Conservation (phyloP, 352 stramenopile species). For the Pythium coloratum region DNA sequence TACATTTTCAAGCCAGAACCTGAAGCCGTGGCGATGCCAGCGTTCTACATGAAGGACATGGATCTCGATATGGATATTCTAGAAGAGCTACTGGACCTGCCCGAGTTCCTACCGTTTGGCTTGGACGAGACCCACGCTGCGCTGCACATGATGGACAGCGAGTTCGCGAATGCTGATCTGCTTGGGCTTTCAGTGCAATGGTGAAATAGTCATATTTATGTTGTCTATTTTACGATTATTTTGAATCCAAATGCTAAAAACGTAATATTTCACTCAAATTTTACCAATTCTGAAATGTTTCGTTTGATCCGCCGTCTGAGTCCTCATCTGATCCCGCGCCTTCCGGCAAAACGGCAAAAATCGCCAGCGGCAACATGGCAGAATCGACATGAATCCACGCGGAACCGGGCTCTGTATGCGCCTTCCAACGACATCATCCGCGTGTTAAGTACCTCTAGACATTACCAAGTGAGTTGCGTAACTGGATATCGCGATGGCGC, state of each 20-base stretch:
- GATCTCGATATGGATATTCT: slow-evolving; percentile 23
- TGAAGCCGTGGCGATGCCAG: slow-evolving; percentile 1
- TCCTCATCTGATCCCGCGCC: not conserved
- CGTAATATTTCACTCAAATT: not conserved
- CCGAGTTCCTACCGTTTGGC: not conserved
- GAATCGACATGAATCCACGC: not conserved
- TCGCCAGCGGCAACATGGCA: slow-evolving; percentile 5
- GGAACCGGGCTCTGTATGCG: not conserved
- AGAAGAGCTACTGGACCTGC: slow-evolving; percentile 11
- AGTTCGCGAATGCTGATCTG: not conserved
- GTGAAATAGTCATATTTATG: not conserved
- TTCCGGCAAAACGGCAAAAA: not conserved
- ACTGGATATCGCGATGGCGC: slow-evolving; percentile 10
- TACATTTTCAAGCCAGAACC: not conserved
- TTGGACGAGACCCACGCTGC: slow-evolving; percentile 5
- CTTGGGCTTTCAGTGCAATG: not conserved
- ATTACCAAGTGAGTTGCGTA: not conserved
- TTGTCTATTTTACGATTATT: slow-evolving; percentile 6
- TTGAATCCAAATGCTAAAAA: not conserved
- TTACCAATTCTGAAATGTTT: not conserved
- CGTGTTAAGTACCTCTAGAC: not conserved
- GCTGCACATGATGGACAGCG: slow-evolving; percentile 2
- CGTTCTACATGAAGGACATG: slow-evolving; percentile 15
- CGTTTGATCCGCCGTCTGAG: slow-evolving; percentile 17
- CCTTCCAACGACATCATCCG: not conserved